These are phyloP conservation scores for Wickerhamomyces strasburgensis DNA, from an alignment of 805 yeast genomes.

Conservation along the genomic window DNA sequence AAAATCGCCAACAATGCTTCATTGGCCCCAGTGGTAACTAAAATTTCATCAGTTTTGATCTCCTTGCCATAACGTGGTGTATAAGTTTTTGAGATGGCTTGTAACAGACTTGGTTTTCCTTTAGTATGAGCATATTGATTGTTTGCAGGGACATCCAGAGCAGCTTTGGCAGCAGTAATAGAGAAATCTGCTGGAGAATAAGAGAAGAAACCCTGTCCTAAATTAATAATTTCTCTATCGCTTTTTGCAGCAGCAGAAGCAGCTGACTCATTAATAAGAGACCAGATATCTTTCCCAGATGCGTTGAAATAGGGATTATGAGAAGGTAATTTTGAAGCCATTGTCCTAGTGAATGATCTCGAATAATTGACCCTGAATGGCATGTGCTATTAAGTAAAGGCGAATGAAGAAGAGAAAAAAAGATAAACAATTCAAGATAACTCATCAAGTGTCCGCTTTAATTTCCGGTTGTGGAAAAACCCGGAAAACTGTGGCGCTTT, in stretches of 20 bases:
- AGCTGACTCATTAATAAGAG: slow-evolving; percentile 91
- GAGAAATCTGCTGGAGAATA: slow-evolving; percentile 96
- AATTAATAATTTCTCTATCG: slow-evolving; percentile 77
- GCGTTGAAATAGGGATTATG: slow-evolving; percentile 68
- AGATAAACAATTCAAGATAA: too few relatives aligned
- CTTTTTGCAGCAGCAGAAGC: slow-evolving; percentile 62
- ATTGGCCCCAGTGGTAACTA: slow-evolving; percentile 94
- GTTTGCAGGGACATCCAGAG: slow-evolving; percentile 64
- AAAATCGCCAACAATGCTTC: slow-evolving; percentile 87
- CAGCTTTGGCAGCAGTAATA: slow-evolving; percentile 69
- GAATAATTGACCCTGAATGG: neutral
- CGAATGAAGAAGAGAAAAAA: too few relatives aligned
- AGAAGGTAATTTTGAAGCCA: slow-evolving; percentile 31
- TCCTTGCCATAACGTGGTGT: slow-evolving; percentile 57
- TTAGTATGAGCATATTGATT: slow-evolving; percentile 93
- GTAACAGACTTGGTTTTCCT: slow-evolving; percentile 74
- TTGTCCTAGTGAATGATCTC: slow-evolving; percentile 6
- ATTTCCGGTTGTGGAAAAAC: too few relatives aligned
- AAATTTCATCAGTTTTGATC: slow-evolving; percentile 56
- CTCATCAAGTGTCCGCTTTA: too few relatives aligned
- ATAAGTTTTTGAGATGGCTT: slow-evolving; percentile 68
- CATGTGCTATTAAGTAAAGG: too few relatives aligned
- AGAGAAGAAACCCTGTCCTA: slow-evolving; percentile 97
- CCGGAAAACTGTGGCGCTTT: too few relatives aligned
- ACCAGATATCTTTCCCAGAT: slow-evolving; percentile 88